phyloP scores from a whole-genome alignment of 1,284 basidiomycete species.

The Fomitopsis pinicola region DNA sequence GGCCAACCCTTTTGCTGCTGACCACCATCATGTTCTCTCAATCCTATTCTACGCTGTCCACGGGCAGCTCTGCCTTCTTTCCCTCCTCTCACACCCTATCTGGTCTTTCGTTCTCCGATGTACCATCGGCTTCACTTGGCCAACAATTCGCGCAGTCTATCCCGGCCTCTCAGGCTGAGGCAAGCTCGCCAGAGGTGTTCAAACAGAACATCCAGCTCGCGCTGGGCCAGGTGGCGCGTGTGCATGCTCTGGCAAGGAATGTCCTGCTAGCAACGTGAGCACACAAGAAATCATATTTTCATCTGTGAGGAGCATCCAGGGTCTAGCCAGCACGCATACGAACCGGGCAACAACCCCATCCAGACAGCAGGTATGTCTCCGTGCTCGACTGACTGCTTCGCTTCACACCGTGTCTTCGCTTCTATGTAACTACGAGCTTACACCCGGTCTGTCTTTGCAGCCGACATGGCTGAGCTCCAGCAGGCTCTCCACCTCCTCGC shows the following conservation, averaged over 20 bases:
- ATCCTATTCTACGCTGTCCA: background rate
- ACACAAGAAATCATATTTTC: no score
- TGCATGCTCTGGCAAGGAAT: constrained; percentile 41
- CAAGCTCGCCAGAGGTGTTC: constrained; percentile 51
- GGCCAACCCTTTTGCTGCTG: no score
- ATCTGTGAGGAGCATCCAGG: background rate
- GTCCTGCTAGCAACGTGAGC: constrained; percentile 49
- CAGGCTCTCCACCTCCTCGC: constrained; percentile 38
- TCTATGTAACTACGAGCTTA: background rate
- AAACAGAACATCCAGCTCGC: constrained; percentile 47
- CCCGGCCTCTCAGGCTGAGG: constrained; percentile 38
- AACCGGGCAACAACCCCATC: constrained; percentile 39
- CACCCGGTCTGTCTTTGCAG: constrained; percentile 21
- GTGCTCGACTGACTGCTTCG: background rate
- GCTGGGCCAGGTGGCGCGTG: constrained; percentile 37
- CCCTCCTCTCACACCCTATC: background rate
- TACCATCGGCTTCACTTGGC: background rate
- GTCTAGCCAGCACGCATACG: constrained; percentile 50
- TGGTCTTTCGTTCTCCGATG: background rate
- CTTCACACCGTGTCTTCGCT: background rate
- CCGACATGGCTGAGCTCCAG: constrained; percentile 40
- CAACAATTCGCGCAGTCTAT: background rate
- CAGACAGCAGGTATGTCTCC: constrained; percentile 41
- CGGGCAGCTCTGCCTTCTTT: background rate
- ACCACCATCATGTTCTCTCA: background rate